These are phyloP conservation scores for Schwanniomyces vanrijiae DNA, from an alignment of 805 yeast species.

Conservation along the genomic window DNA sequence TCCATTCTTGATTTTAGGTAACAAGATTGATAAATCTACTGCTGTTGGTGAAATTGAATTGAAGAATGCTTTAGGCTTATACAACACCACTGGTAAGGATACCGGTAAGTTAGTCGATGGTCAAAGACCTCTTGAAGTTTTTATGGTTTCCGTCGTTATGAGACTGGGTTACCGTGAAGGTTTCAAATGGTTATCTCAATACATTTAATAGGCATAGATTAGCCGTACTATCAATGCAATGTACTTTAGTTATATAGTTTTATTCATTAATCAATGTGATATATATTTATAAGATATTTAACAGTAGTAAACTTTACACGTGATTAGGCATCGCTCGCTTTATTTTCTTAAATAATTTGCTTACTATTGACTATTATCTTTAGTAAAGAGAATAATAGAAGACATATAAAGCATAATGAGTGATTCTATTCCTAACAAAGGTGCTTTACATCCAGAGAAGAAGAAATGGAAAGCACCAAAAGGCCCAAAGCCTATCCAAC, in stretches of 20 bases:
- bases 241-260: background rate
- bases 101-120: constrained; percentile 65
- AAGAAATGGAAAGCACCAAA: constrained; percentile 86
- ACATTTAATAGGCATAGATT: constrained; percentile 51
- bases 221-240: background rate
- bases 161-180: constrained; percentile 99
- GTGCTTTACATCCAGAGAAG: constrained; percentile 43
- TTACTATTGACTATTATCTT: background rate
- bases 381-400: background rate
- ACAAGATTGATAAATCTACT: constrained; percentile 90
- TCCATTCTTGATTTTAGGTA: constrained; percentile 92
- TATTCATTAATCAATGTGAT: background rate
- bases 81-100: constrained; percentile 80
- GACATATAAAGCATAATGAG: constrained; percentile 11
- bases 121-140: constrained; percentile 90
- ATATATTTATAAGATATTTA: background rate
- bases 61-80: constrained; percentile 84
- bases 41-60: constrained; percentile 96
- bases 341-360: background rate
- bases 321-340: background rate
- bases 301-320: background rate
- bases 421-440: constrained; percentile 30
- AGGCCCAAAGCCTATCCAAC: constrained; percentile 89
- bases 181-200: constrained; percentile 97
- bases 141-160: constrained; percentile 97